Base-by-base conservation (phyloP, 306 rosid species). In the Ormosia emarginata region DNA sequence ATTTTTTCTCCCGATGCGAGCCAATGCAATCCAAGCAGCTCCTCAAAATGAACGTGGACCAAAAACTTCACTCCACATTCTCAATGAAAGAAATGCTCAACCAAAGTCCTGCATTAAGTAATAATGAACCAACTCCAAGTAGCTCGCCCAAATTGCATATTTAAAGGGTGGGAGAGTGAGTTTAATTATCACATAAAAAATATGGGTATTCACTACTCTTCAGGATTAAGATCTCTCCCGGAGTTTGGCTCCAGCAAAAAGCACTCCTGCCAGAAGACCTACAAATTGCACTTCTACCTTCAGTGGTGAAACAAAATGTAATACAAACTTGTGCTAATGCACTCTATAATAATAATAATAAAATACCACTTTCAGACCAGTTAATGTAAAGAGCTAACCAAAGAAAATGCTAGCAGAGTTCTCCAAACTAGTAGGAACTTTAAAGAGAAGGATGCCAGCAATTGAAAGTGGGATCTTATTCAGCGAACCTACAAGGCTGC, bases 391-490 rank as follows among this genome's bases (percentile, higher is more conserved):
- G 69, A 87, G 81, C 90, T 87, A 75, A 96, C 99, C 99, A 9
- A 95, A 96, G 47, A 96, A 83, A 67, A 96, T 96, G 92, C 99
- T 96, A 0, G 88, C 89, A 0, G 99, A 82, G 89, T 96, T 96
- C 91, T 96, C 92, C 87, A 96, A 71, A 85, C 99, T 96, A 66
- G 99, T 96, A 4, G 97, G 98, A 74, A 91, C 99, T 61, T 93
- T 90, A 71, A 96, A 96, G 73, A 96, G 91, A 77, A 96, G 79
- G 82, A 96, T 92, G 59, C 99, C 99, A 1, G 98, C 93, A 65
- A 96, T 34, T 3, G 99, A 96, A 67, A 96, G 97, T 13, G 99
- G 99, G 79, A 96, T 96, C 94, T 96, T 96, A 83, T 96, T 96
- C 86, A 96, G 88, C 5, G 99, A 96, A 57, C 99, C 99, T 66